These are phyloP conservation scores for Edaphochlamys debaryana DNA, from an alignment of 139 green algal species.

Conservation along the genomic window DNA sequence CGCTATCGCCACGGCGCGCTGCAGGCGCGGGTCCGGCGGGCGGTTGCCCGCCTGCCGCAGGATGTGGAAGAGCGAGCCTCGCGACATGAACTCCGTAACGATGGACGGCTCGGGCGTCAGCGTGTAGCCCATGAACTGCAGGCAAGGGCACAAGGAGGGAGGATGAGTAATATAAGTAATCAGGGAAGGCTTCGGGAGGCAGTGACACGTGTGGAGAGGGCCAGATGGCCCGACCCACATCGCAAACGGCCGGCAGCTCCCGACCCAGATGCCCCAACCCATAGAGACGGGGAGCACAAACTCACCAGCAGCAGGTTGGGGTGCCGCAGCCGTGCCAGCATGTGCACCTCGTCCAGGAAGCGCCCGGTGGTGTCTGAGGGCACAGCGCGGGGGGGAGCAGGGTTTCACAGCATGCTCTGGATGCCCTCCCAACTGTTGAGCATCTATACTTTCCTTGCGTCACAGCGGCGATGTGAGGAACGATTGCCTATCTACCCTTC, in stretches of 20 bases:
- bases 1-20: conserved; percentile 61
- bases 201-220: no score
- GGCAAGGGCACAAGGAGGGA: not conserved
- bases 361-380: conserved; percentile 46
- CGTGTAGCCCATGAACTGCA: conserved; percentile 69
- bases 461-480: no score
- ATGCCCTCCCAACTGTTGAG: no score
- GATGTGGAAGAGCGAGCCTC: conserved; percentile 63
- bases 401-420: no score
- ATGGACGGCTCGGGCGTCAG: conserved; percentile 53
- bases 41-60: conserved; percentile 43
- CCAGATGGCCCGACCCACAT: no score
- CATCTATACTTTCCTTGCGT: no score
- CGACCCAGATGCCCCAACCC: no score
- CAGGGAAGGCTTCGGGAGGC: no score
- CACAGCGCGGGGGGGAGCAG: not conserved
- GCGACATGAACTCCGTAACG: conserved; percentile 60
- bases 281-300: no score
- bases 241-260: no score
- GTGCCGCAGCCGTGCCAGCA: conserved; percentile 65
- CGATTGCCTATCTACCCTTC: no score
- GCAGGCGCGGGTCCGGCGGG: conserved; percentile 47
- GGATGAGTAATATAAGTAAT: no score
- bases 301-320: conserved; percentile 70
- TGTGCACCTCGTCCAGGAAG: conserved; percentile 61